These are phyloP conservation scores for Clavispora carvajalis DNA, from an alignment of 805 yeast species.

Conservation along the genomic window DNA sequence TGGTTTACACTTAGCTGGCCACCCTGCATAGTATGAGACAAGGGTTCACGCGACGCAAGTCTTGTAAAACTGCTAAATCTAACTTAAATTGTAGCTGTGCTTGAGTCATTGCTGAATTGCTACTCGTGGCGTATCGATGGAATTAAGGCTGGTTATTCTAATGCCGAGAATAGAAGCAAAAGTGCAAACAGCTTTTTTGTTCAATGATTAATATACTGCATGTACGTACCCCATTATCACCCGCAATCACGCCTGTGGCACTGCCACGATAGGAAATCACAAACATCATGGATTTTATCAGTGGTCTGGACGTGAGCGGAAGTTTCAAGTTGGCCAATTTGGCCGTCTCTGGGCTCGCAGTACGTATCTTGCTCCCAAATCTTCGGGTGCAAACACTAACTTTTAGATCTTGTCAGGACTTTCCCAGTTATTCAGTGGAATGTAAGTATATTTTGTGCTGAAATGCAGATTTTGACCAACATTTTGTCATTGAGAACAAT, in stretches of 20 bases:
- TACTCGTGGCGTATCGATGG: too few species aligned
- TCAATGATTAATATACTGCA: too few species aligned
- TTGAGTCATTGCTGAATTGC: too few species aligned
- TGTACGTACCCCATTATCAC: background rate
- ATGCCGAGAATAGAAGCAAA: too few species aligned
- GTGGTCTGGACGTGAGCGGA: constrained; percentile 39
- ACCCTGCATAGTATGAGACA: too few species aligned
- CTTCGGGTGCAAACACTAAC: constrained; percentile 4
- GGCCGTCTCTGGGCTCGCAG: constrained; percentile 49
- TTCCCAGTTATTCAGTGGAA: constrained; percentile 46
- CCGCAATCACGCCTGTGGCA: background rate
- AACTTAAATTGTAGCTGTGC: too few species aligned
- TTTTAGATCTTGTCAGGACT: constrained; percentile 42
- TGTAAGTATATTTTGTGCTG: constrained; percentile 27
- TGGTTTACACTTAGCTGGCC: too few species aligned
- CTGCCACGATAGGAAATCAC: background rate
- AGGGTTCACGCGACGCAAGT: too few species aligned
- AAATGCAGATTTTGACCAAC: background rate
- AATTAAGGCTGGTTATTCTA: too few species aligned
- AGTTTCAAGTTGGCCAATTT: constrained; percentile 50
- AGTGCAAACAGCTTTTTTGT: too few species aligned
- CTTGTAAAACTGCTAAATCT: too few species aligned
- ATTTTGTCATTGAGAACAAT: background rate
- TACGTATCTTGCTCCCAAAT: constrained; percentile 26
- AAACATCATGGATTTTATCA: constrained; percentile 35